phyloP scores from a whole-genome alignment of 2,329 filamentous ascomycete species.

The Coniella vitis region DNA sequence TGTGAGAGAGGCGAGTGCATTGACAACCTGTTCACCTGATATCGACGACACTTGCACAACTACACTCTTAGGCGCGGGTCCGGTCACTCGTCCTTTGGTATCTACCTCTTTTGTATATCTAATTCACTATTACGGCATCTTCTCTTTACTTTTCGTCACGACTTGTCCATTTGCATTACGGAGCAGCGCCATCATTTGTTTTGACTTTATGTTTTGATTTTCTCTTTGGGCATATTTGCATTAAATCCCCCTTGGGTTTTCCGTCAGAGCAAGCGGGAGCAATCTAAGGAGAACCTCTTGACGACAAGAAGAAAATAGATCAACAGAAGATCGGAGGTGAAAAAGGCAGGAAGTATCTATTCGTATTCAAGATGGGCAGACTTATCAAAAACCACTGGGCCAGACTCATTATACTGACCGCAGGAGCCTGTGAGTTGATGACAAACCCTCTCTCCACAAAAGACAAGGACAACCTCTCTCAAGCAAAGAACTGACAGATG shows the following conservation, averaged over 20 bases:
- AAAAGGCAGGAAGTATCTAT: too few species aligned
- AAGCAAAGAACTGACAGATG: neutral
- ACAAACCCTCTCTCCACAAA: neutral
- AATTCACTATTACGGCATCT: conserved; percentile 17
- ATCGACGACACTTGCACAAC: conserved; percentile 30
- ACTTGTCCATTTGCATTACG: conserved; percentile 9
- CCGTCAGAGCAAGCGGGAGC: conserved; percentile 9
- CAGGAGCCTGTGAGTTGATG: conserved; percentile 64
- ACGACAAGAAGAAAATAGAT: conserved; percentile 4
- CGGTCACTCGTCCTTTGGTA: conserved; percentile 40
- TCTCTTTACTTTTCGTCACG: conserved; percentile 2
- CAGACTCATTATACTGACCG: conserved; percentile 83
- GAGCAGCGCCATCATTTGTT: conserved; percentile 15
- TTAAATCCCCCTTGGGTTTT: neutral
- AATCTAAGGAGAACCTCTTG: conserved; percentile 15
- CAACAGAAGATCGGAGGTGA: too few species aligned
- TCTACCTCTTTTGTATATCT: conserved; percentile 14
- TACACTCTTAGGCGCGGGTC: conserved; percentile 39
- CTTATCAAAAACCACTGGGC: conserved; percentile 99
- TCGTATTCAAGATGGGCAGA: conserved; percentile 66
- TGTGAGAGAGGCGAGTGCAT: conserved; percentile 42
- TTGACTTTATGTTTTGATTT: conserved; percentile 7
- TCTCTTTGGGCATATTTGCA: too few species aligned
- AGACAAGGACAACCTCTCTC: neutral
- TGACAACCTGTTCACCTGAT: conserved; percentile 48